These are phyloP conservation scores for Fusarium sp. DNA, from an alignment of 2,329 filamentous ascomycete species.

Conservation along the genomic window DNA sequence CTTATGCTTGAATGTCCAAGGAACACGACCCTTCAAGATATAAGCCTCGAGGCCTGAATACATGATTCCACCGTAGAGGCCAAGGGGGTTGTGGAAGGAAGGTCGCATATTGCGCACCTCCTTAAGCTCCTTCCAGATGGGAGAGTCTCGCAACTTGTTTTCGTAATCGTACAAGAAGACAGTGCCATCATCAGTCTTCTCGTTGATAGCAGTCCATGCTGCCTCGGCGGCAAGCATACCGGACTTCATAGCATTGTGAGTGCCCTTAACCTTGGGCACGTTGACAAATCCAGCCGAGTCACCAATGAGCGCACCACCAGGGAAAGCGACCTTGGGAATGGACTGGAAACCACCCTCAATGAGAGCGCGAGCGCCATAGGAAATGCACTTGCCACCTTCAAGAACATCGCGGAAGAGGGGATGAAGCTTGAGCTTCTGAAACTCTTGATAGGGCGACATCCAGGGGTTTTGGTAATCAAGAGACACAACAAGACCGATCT, in stretches of 20 bases:
- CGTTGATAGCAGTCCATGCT: slow-evolving; percentile 79
- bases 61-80: slow-evolving; percentile 87
- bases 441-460: slow-evolving; percentile 94
- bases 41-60: slow-evolving; percentile 96
- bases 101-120: slow-evolving; percentile 98
- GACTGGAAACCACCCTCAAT: slow-evolving; percentile 98
- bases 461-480: slow-evolving; percentile 97
- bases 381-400: slow-evolving; percentile 98
- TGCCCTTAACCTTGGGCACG: slow-evolving; percentile 98
- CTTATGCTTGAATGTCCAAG: slow-evolving; percentile 94
- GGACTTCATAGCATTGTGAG: slow-evolving; percentile 96
- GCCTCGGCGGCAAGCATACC: slow-evolving; percentile 97
- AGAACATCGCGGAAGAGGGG: slow-evolving; percentile 88
- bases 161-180: slow-evolving; percentile 97
- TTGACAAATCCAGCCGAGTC: slow-evolving; percentile 98
- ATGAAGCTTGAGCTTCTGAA: slow-evolving; percentile 98
- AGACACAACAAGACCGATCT: slow-evolving; percentile 89
- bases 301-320: slow-evolving; percentile 93
- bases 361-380: slow-evolving; percentile 91
- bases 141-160: slow-evolving; percentile 84
- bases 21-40: slow-evolving; percentile 83
- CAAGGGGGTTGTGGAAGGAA: slow-evolving; percentile 89
- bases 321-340: slow-evolving; percentile 96
- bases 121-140: slow-evolving; percentile 93
- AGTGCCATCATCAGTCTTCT: slow-evolving; percentile 70